Base-by-base conservation (phyloP, 202 grass and related monocot genomes). In the Setaria viridis region DNA sequence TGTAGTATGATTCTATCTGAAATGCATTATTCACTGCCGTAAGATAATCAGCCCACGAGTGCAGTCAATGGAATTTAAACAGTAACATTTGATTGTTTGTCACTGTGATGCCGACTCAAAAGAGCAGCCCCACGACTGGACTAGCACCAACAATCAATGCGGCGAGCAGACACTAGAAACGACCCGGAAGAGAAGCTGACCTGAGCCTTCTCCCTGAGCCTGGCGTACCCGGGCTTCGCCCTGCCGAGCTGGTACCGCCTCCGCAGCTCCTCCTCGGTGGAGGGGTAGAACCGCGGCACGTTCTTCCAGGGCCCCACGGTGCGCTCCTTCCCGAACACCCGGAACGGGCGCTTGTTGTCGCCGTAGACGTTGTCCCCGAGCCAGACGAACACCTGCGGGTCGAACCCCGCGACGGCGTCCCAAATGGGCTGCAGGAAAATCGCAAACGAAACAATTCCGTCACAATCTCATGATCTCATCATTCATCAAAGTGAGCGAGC, bases 331-430 rank as follows among this genome's bases (percentile, higher is more conserved):
- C 95, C 95, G 41, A 91, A 69, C 41, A 91, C 58, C 58, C 77
- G 86, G 60, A 70, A 89, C 45, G 89, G 95, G 65, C 86, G 84
- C 83, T 92, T 91, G 89, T 92, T 92, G 88, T 98, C 95, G 57
- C 95, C 93, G 73, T 98, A 98, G 58, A 98, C 86, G 80, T 98
- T 98, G 91, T 98, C 95, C 45, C 95, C 95, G 62, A 98, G 82
- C 95, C 93, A 98, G 47, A 98, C 66, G 88, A 98, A 98, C 46
- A 98, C 68, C 81, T 94, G 92, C 34, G 95, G 93, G 46, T 86
- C 76, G 88, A 95, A 98, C 62, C 82, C 88, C 69, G 53, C 21
- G 39, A 98, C 73, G 32, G 91, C 86, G 20, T 94, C 82, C 95
- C 95, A 95, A 17, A 98, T 91, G 60, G 95, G 93, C 95, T 98